Evolutionary conservation across 2,329 filamentous ascomycete genomes (phyloP).

Genomic region (Colletotrichum sp.): DNA sequence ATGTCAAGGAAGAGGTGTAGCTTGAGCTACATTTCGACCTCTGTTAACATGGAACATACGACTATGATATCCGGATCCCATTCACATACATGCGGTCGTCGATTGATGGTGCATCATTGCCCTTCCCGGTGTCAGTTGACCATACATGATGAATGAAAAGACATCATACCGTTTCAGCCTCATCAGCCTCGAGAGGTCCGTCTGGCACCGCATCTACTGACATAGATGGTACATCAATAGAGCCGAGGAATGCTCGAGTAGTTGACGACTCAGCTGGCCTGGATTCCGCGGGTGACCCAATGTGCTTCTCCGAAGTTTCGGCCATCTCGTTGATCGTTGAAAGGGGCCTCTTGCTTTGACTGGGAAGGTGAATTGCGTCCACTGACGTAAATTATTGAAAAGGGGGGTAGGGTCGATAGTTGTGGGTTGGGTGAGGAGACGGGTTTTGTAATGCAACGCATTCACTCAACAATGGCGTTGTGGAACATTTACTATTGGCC

Average conservation of each 20-base stretch:
- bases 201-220: not conserved
- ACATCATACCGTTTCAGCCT: not conserved
- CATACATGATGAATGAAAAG: not conserved
- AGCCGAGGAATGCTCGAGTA: not conserved
- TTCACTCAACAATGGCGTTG: not conserved
- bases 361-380: not conserved
- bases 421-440: not conserved
- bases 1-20: constrained; percentile 1
- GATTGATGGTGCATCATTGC: not conserved
- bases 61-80: not conserved
- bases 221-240: not conserved
- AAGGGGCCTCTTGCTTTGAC: not conserved
- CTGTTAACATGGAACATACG: not conserved
- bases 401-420: not conserved
- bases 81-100: not conserved
- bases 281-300: not conserved
- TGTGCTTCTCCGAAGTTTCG: not conserved
- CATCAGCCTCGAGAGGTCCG: not conserved
- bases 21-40: not conserved
- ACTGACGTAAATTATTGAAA: not conserved
- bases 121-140: not conserved
- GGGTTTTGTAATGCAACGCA: not conserved
- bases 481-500: not conserved
- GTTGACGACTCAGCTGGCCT: too few species aligned
- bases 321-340: not conserved